Evolutionary conservation across 139 green algal species (phyloP).

Genomic region (Yamagishiella unicocca): DNA sequence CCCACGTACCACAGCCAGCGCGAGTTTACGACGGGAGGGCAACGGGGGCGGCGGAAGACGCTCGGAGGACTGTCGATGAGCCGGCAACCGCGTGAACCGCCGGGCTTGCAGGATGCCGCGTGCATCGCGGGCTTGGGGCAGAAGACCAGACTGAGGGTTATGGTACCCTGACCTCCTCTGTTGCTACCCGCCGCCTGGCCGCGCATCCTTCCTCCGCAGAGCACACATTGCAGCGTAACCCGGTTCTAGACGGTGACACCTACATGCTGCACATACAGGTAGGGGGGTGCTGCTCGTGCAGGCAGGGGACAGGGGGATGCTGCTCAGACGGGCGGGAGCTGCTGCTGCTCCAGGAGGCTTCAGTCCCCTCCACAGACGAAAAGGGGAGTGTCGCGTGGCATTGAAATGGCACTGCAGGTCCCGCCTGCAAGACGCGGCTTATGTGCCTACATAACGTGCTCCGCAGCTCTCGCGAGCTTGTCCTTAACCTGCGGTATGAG

Average conservation of each 20-base stretch:
- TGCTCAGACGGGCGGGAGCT: no score
- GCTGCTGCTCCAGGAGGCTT: no score
- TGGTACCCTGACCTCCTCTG: not conserved
- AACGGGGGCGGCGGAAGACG: no score
- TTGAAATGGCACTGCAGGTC: no score
- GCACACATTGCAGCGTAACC: not conserved
- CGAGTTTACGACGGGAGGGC: no score
- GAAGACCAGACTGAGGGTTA: not conserved
- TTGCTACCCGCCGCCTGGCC: not conserved
- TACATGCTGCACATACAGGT: conserved; percentile 54
- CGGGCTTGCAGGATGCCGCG: not conserved
- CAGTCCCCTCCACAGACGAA: no score
- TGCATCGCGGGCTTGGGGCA: not conserved
- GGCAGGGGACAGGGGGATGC: not conserved
- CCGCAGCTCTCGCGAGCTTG: not conserved
- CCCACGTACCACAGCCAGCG: no score
- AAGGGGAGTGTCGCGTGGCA: no score
- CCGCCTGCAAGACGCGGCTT: no score
- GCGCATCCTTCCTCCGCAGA: not conserved
- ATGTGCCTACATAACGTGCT: no score
- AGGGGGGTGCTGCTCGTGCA: not conserved
- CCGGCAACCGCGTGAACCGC: not conserved
- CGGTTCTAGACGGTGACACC: conserved; percentile 36
- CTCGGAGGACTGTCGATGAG: not conserved
- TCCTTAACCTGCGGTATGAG: not conserved